phyloP scores from a whole-genome alignment of 2,329 filamentous ascomycete species.

The Monilinia vaccinii-corymbosi region DNA sequence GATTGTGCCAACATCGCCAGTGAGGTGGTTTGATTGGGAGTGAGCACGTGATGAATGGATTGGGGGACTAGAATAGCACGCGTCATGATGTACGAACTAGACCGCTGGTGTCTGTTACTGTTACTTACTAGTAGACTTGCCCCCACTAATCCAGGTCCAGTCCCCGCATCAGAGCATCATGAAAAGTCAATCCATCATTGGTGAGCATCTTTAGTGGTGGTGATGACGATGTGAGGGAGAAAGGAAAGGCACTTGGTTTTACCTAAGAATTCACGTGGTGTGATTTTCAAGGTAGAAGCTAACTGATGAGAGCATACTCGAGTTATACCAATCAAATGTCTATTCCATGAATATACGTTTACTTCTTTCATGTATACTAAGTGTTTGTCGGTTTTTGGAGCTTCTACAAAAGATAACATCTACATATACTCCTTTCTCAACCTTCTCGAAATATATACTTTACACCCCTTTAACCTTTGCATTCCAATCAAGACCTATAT shows the following conservation, averaged over 20 bases:
- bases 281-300: not conserved
- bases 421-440: not conserved
- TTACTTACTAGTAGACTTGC: too few species aligned
- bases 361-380: too few species aligned
- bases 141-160: not conserved
- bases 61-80: not conserved
- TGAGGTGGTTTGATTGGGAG: not conserved
- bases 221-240: not conserved
- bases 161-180: not conserved
- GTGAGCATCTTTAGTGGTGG: not conserved
- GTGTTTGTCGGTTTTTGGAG: too few species aligned
- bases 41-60: not conserved
- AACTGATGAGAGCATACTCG: not conserved
- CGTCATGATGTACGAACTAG: not conserved
- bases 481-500: not conserved
- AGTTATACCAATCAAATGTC: not conserved
- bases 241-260: not conserved
- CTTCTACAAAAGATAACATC: not conserved
- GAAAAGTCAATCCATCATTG: not conserved
- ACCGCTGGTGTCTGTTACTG: not conserved
- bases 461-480: not conserved
- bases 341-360: too few species aligned
- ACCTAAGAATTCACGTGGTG: not conserved
- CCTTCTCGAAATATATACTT: not conserved
- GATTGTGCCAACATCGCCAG: not conserved